Conservation (phyloP, 768 basidiomycete genomes). For the Pisolithus microcarpus region DNA sequence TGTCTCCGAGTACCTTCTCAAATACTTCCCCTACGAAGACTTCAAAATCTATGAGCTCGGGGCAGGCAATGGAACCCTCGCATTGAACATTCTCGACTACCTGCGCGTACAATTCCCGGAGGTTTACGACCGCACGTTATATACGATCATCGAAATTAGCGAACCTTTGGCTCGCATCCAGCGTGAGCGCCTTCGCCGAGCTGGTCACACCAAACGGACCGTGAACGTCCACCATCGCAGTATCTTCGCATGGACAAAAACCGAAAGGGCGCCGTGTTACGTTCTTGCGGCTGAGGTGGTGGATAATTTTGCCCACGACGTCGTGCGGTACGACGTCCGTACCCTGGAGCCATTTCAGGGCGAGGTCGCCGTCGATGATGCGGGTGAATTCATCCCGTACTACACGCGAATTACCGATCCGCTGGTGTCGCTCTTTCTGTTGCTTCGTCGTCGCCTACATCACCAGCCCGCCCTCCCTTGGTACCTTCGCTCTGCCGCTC, state of each 20-base stretch:
- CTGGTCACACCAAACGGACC: slow-evolving; percentile 30
- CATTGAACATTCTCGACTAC: slow-evolving; percentile 79
- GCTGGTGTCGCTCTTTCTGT: slow-evolving; percentile 71
- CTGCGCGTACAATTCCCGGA: slow-evolving; percentile 75
- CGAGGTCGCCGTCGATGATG: slow-evolving; percentile 65
- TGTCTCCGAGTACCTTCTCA: slow-evolving; percentile 85
- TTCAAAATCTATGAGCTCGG: slow-evolving; percentile 96
- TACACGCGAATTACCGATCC: slow-evolving; percentile 84
- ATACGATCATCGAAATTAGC: slow-evolving; percentile 94
- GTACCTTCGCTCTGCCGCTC: slow-evolving; percentile 43
- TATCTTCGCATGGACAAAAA: slow-evolving; percentile 77
- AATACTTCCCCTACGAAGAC: slow-evolving; percentile 94
- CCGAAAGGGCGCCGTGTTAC: slow-evolving; percentile 80
- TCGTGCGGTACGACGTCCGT: slow-evolving; percentile 80
- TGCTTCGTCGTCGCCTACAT: slow-evolving; percentile 51
- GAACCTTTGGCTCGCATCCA: slow-evolving; percentile 69
- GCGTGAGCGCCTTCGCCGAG: slow-evolving; percentile 49
- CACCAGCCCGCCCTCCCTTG: slow-evolving; percentile 54
- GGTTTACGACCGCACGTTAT: slow-evolving; percentile 87
- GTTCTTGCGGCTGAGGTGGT: slow-evolving; percentile 94
- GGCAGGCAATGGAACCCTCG: slow-evolving; percentile 94
- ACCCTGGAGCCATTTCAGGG: slow-evolving; percentile 82
- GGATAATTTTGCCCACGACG: slow-evolving; percentile 97
- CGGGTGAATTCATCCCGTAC: slow-evolving; percentile 77
- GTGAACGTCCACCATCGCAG: slow-evolving; percentile 69